Base-by-base conservation (phyloP, 2,329 filamentous ascomycete genomes). In the Talaromyces sp. region DNA sequence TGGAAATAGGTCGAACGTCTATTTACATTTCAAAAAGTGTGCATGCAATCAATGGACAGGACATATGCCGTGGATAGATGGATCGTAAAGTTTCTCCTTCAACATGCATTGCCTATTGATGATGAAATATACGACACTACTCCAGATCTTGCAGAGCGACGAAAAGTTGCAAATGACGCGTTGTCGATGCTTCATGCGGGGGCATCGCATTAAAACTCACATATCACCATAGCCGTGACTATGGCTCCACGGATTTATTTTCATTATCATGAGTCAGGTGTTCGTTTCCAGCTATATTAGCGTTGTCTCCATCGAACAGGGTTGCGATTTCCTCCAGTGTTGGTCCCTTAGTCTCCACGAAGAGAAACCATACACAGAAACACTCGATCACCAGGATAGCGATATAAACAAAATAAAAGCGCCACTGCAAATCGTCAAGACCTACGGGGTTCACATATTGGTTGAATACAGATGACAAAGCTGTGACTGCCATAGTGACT, bases 331-430 rank as follows among this genome's bases (percentile, higher is more conserved):
- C 63, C 57, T 74, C 70, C 40, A 74, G 49, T 53, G 67, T 70
- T 27, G 59, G 44, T 49, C 70, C 56, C 59, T 72, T 53, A 3
- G 70, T 74, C 58, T 75, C 71, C 2, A 72, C 41, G 62, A 59
- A 51, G 61, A 62, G 52, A 36, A 64, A 59, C 47, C 59, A 67
- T 54, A 70, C 55, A 49, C 69, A 44, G 51, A 66, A 19, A 55
- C 64, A 50, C 51, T 66, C 19, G 54, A 69, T 20, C 51, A 69
- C 61, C 7, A 65, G 57, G n/a, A 60, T 51, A 27, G 52, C 51
- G 36, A 59, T 58, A 51, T 61, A 64, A 9, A 56, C 49, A 29
- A 49, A 52, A 29, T 55, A 55, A 19, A 59, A 63, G 30, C 53
- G 54, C 61, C 58, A 65, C 27, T 52, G 33, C 22, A 58, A 49